phyloP scores from a whole-genome alignment of 768 basidiomycete species.

The Pleurotus tuoliensis region DNA sequence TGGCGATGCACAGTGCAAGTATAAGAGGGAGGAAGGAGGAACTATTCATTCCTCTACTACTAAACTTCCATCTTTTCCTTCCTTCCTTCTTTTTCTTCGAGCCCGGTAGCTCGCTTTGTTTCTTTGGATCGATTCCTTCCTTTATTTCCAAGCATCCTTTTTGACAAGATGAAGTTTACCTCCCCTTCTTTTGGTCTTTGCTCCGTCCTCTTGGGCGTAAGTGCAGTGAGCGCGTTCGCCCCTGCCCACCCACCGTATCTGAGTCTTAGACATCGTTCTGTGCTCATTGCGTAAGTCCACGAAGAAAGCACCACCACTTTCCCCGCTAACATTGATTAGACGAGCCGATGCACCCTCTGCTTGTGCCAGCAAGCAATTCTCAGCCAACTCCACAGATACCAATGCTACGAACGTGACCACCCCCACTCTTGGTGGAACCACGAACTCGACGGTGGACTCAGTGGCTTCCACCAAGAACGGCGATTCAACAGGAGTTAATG shows the following conservation, averaged over 20 bases:
- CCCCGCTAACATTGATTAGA: constrained; percentile 13
- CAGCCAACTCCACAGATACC: constrained; percentile 19
- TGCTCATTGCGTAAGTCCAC: constrained; percentile 1
- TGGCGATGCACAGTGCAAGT: neutral
- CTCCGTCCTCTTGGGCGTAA: constrained; percentile 24
- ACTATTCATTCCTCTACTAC: no score
- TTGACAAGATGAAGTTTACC: constrained; percentile 25
- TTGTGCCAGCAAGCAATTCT: constrained; percentile 19
- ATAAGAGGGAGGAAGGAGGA: neutral
- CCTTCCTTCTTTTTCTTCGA: constrained; percentile 19
- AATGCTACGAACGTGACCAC: constrained; percentile 10
- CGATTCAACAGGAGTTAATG: constrained; percentile 10
- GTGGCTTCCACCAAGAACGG: constrained; percentile 5
- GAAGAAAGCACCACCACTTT: no score
- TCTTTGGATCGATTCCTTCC: constrained; percentile 11
- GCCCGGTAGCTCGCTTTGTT: constrained; percentile 30
- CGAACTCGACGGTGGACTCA: constrained; percentile 7
- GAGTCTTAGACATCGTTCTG: constrained; percentile 21
- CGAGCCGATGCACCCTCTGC: constrained; percentile 28
- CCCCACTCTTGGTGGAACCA: constrained; percentile 12
- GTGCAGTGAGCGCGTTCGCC: constrained; percentile 18
- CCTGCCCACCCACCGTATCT: constrained; percentile 28
- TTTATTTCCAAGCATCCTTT: constrained; percentile 9
- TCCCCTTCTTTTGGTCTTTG: constrained; percentile 25
- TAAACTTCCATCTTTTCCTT: constrained; percentile 7